Conservation (phyloP, 1,139 yeast species). For the Suhomyces wounanorum region DNA sequence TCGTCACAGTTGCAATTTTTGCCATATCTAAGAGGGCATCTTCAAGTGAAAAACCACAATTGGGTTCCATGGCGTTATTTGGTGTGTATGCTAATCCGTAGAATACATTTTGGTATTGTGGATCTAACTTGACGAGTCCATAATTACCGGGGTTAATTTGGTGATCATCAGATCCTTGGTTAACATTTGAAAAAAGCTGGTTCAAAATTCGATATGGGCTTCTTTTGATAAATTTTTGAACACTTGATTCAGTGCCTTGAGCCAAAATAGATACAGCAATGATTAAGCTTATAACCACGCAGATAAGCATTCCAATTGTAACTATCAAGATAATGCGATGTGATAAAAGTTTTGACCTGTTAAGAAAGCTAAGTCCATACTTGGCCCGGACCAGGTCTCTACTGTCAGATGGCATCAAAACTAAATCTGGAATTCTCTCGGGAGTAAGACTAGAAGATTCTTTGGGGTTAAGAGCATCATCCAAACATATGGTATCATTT, state of each 20-base stretch:
- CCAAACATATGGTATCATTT: no score
- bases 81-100: slow-evolving; percentile 68
- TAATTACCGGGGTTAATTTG: background rate
- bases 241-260: background rate
- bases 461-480: no score
- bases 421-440: no score
- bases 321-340: background rate
- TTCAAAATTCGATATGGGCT: background rate
- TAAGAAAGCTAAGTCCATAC: background rate
- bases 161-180: background rate
- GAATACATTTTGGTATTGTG: slow-evolving; percentile 27
- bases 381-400: background rate
- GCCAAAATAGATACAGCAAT: background rate
- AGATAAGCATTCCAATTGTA: background rate
- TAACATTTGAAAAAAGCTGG: background rate
- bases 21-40: slow-evolving; percentile 60
- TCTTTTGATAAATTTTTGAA: background rate
- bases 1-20: slow-evolving; percentile 57
- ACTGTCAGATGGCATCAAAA: no score
- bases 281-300: background rate
- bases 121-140: background rate
- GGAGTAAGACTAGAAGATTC: no score
- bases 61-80: slow-evolving; percentile 47
- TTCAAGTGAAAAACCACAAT: slow-evolving; percentile 50
- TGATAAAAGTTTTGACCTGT: background rate